Evolutionary conservation across 1,284 basidiomycete species (phyloP).

Genomic region (Ceratobasidium sp.): DNA sequence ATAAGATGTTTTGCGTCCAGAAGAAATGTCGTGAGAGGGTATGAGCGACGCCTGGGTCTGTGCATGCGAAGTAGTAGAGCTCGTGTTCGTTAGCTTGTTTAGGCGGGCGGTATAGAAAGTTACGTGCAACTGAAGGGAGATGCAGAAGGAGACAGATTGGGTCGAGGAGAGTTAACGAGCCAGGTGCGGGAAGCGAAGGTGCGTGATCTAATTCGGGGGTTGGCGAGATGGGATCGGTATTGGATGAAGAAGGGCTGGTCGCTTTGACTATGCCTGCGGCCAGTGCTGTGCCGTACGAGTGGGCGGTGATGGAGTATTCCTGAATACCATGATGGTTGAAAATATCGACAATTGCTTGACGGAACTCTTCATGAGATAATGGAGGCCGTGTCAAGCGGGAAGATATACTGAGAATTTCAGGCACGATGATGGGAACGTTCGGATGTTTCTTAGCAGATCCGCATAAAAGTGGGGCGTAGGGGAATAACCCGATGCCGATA

Average conservation of each 20-base stretch:
- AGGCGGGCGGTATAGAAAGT: conserved; percentile 73
- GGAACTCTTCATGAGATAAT: conserved; percentile 54
- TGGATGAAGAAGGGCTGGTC: conserved; percentile 55
- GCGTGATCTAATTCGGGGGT: background rate
- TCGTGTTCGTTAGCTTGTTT: conserved; percentile 71
- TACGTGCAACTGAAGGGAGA: conserved; percentile 70
- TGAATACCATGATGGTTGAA: conserved; percentile 62
- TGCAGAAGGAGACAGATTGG: conserved; percentile 75
- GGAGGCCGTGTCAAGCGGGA: conserved; percentile 68
- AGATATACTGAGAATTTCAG: conserved; percentile 72
- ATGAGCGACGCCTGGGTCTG: conserved; percentile 72
- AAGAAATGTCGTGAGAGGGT: conserved; percentile 72
- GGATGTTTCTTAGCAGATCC: conserved; percentile 61
- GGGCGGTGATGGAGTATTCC: conserved; percentile 64
- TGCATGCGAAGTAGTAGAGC: conserved; percentile 75
- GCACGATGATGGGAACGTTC: conserved; percentile 68
- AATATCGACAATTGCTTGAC: conserved; percentile 57
- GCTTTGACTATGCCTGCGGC: conserved; percentile 54
- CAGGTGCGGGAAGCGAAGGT: background rate
- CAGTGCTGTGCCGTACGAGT: conserved; percentile 75
- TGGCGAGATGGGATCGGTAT: background rate
- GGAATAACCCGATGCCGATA: conserved; percentile 73
- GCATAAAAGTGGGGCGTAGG: conserved; percentile 66
- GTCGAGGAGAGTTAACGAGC: conserved; percentile 66
- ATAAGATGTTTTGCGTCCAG: conserved; percentile 72